Conservation (phyloP, 805 yeast genomes). For the Clavispora carvajalis region DNA sequence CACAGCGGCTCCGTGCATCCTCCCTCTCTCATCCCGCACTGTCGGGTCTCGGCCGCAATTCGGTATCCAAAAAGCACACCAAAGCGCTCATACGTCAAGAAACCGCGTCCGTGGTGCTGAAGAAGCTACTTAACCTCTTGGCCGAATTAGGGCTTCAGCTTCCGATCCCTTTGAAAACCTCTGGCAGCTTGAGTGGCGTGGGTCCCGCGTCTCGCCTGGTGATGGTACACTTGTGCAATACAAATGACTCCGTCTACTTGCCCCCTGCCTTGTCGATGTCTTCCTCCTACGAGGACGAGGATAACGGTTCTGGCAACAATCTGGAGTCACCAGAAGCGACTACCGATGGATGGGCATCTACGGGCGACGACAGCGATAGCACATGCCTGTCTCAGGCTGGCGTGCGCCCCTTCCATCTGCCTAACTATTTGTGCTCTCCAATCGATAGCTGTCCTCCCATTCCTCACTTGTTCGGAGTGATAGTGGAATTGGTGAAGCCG, state of each 20-base stretch:
- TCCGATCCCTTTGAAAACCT: conserved; percentile 32
- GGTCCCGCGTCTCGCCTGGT: conserved; percentile 24
- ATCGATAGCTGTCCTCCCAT: conserved; percentile 38
- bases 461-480: conserved; percentile 50
- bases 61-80: conserved; percentile 24
- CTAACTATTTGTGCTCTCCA: conserved; percentile 31
- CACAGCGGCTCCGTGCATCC: conserved; percentile 6
- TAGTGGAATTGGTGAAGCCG: conserved; percentile 40
- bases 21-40: conserved; percentile 3
- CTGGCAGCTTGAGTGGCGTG: conserved; percentile 15
- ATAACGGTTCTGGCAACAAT: too few relatives aligned
- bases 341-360: background rate
- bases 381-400: conserved; percentile 13
- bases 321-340: conserved; percentile 14
- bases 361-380: background rate
- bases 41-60: conserved; percentile 2
- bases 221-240: conserved; percentile 31
- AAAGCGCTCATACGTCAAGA: conserved; percentile 37
- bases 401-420: conserved; percentile 24
- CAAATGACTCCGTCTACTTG: conserved; percentile 36
- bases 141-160: conserved; percentile 36
- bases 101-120: conserved; percentile 31
- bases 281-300: conserved; percentile 40
- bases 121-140: conserved; percentile 25
- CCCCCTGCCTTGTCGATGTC: conserved; percentile 36